Conservation (phyloP, 106 monocot genomes). For the Dendrobium officinale region DNA sequence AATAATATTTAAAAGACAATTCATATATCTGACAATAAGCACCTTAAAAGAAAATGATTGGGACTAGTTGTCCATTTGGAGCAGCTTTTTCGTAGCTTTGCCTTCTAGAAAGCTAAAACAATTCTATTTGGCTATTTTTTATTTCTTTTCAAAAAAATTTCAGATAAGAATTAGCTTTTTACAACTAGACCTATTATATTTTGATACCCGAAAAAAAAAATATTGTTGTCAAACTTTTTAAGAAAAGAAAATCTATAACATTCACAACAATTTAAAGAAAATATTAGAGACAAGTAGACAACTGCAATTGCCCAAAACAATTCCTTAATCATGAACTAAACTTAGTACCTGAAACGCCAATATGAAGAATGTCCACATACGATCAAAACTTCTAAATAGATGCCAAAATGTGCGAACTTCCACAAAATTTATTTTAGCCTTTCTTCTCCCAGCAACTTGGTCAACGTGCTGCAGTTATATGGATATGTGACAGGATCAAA, state of each 20-base stretch:
- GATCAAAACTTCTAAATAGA: constrained; percentile 90
- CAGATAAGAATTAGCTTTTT: too few species aligned
- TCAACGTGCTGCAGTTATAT: constrained; percentile 31
- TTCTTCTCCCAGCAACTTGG: constrained; percentile 40
- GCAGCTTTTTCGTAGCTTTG: too few species aligned
- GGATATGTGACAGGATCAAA: not conserved
- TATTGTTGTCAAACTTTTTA: too few species aligned
- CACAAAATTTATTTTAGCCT: constrained; percentile 93
- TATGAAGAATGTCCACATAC: constrained; percentile 92
- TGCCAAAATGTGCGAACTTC: constrained; percentile 94
- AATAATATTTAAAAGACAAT: constrained; percentile 10
- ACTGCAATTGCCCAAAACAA: not conserved
- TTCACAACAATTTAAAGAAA: too few species aligned
- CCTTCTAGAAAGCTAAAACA: too few species aligned
- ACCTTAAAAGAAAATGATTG: not conserved
- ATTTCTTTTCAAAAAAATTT: too few species aligned
- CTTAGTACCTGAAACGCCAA: constrained; percentile 75
- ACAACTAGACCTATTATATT: too few species aligned
- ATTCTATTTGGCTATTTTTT: too few species aligned
- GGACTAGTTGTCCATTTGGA: too few species aligned
- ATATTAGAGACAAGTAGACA: too few species aligned
- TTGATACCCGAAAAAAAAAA: too few species aligned
- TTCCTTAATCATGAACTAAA: not conserved
- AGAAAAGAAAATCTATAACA: too few species aligned
- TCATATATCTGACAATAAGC: constrained; percentile 3